Base-by-base conservation (phyloP, 352 stramenopile species). In the Pythium oligandrum region DNA sequence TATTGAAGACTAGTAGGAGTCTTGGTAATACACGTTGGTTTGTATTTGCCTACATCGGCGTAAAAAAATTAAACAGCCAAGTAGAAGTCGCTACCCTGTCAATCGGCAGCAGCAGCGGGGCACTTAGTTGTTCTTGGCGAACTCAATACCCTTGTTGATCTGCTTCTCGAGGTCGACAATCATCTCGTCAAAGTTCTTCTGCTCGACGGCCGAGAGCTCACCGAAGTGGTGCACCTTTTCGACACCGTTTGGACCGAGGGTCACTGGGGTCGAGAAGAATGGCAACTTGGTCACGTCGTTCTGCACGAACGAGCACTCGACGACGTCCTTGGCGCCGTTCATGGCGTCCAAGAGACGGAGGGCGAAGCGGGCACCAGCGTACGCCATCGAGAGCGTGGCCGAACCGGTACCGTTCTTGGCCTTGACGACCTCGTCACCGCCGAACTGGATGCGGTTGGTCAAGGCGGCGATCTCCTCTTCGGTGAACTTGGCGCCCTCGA, bases 381-480 rank as follows among this genome's bases (percentile, higher is more conserved):
- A 99, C 3, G 97, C 97, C 97, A 99, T 99, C 47, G 89, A 98
- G 40, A 99, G 87, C 51, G 97, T 99, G 55, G 97, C 97, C 61
- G 92, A 98, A 42, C 97, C 97, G 38, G 95, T 85, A 58, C 97
- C 97, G 55, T 98, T 95, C 91, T 99, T 95, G 46, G 83, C 81
- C 62, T 95, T 77, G 40, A 99, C 97, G 43, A 99, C 97, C 73
- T 99, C 97, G 58, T 94, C 83, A 38, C 83, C 83, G 40, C 83
- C 83, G 61, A 94, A 94, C 70, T 97, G 96, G 68, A 98, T 99
- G 64, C 96, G 86, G 73, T 99, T 84, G 42, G 96, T 99, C 46
- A 99, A 74, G 32, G 81, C 86, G 12, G 94, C 86, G 48, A 98
- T 86, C 55, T 99, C 86, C 44, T 97, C 92, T 57, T 98, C 89